Percentiles rank a stretch among this genome's conserved stretches.
phyloP scores from a whole-genome alignment of 345 rosid genomes.

The Acer campestre region DNA sequence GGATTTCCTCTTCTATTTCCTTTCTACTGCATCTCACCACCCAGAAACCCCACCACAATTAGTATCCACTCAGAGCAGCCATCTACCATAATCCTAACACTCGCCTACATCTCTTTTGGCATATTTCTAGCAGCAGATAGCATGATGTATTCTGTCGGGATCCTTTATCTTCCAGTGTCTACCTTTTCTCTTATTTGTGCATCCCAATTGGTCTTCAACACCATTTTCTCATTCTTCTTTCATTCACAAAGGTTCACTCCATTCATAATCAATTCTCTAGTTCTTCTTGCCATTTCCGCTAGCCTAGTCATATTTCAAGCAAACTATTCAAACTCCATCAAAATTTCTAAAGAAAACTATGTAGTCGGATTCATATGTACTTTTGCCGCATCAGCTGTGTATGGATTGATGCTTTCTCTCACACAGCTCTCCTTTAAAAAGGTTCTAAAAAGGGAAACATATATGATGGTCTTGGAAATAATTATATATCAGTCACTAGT shows the following conservation, averaged over 20 bases:
- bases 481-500: slow-evolving; percentile 22
- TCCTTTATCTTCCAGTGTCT: slow-evolving; percentile 57
- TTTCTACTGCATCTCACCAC: slow-evolving; percentile 33
- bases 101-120: slow-evolving; percentile 18
- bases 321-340: slow-evolving; percentile 14
- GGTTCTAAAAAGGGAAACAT: slow-evolving; percentile 36
- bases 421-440: slow-evolving; percentile 34
- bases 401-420: slow-evolving; percentile 29
- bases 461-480: slow-evolving; percentile 35
- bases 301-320: slow-evolving; percentile 49
- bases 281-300: slow-evolving; percentile 56
- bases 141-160: slow-evolving; percentile 43
- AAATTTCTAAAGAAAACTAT: slow-evolving; percentile 28
- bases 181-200: slow-evolving; percentile 52
- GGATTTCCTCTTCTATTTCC: slow-evolving; percentile 63
- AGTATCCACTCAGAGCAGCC: neutral
- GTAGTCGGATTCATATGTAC: slow-evolving; percentile 46
- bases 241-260: slow-evolving; percentile 53
- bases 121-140: slow-evolving; percentile 24
- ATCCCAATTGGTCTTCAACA: slow-evolving; percentile 53
- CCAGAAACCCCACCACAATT: neutral
- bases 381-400: slow-evolving; percentile 45
- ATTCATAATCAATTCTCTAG: slow-evolving; percentile 42
- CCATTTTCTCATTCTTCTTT: slow-evolving; percentile 45
- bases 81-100: neutral